phyloP scores from a whole-genome alignment of 2,329 filamentous ascomycete genomes.

The Aspergillus fumigatus region DNA sequence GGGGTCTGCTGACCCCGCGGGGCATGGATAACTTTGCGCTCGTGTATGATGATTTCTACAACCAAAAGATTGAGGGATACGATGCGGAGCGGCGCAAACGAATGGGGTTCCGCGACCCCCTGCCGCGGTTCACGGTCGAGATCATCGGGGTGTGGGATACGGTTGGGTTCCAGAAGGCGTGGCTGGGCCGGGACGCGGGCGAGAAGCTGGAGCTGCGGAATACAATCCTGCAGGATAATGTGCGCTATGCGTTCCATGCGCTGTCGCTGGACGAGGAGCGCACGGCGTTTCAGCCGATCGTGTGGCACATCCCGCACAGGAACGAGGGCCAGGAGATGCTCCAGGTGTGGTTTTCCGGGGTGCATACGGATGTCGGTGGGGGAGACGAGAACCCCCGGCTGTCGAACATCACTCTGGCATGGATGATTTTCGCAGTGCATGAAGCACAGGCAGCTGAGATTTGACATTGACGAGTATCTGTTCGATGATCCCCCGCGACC shows the following conservation, averaged over 20 bases:
- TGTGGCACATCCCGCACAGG: slow-evolving; percentile 42
- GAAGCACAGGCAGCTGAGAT: slow-evolving; percentile 17
- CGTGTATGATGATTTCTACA: slow-evolving; percentile 22
- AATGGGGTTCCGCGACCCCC: slow-evolving; percentile 12
- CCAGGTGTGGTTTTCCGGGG: slow-evolving; percentile 48
- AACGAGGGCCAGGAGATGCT: slow-evolving; percentile 39
- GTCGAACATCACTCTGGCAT: slow-evolving; percentile 48
- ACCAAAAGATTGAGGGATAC: slow-evolving; percentile 3
- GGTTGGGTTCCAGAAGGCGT: slow-evolving; percentile 28
- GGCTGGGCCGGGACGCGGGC: slow-evolving; percentile 11
- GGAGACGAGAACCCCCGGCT: slow-evolving; percentile 43
- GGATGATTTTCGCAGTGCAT: slow-evolving; percentile 51
- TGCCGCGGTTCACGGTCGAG: slow-evolving; percentile 30
- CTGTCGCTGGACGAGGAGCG: slow-evolving; percentile 42
- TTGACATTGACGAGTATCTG: slow-evolving; percentile 17
- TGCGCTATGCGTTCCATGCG: slow-evolving; percentile 44
- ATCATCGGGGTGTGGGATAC: slow-evolving; percentile 45
- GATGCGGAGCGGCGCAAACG: slow-evolving; percentile 5
- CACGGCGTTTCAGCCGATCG: slow-evolving; percentile 36
- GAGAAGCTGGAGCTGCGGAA: slow-evolving; percentile 29
- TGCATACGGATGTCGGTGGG: slow-evolving; percentile 45
- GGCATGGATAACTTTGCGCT: slow-evolving; percentile 23
- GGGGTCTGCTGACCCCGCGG: slow-evolving; percentile 42
- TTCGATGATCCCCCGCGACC: slow-evolving; percentile 11
- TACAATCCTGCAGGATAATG: slow-evolving; percentile 38